Evolutionary conservation across 1,284 basidiomycete species (phyloP).

Genomic region (Omphalotus olearius): DNA sequence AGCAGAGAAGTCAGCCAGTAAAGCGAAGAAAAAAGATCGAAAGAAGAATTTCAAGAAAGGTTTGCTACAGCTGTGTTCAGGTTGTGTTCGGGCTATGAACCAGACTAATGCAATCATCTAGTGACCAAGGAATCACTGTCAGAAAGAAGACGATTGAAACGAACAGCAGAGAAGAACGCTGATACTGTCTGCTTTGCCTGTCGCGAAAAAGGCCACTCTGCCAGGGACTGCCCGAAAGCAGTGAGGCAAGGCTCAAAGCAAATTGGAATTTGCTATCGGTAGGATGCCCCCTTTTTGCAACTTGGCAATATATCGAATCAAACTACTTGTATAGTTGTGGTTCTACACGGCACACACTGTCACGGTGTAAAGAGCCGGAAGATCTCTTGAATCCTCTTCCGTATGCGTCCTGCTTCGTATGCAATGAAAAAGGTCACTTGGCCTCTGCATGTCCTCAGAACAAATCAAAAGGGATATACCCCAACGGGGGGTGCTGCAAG

Average conservation of each 20-base stretch:
- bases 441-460: conserved; percentile 83
- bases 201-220: conserved; percentile 80
- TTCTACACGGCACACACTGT: conserved; percentile 74
- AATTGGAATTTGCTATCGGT: conserved; percentile 85
- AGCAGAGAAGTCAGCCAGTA: conserved; percentile 17
- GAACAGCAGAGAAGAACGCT: conserved; percentile 57
- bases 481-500: conserved; percentile 89
- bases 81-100: conserved; percentile 10
- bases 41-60: conserved; percentile 15
- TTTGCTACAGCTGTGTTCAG: conserved; percentile 11
- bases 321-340: conserved; percentile 61
- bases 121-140: conserved; percentile 28
- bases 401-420: conserved; percentile 91
- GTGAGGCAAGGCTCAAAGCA: conserved; percentile 26
- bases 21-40: conserved; percentile 23
- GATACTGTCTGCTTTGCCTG: conserved; percentile 85
- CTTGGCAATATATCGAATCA: background rate
- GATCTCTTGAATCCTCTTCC: conserved; percentile 74
- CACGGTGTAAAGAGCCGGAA: conserved; percentile 66
- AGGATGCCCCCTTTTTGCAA: conserved; percentile 19
- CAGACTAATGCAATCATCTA: conserved; percentile 6
- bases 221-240: conserved; percentile 72
- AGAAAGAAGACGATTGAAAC: conserved; percentile 63
- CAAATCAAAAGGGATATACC: conserved; percentile 79
- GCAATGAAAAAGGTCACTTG: conserved; percentile 76